phyloP scores from a whole-genome alignment of 2,329 filamentous ascomycete species.

The Ustulina deusta region DNA sequence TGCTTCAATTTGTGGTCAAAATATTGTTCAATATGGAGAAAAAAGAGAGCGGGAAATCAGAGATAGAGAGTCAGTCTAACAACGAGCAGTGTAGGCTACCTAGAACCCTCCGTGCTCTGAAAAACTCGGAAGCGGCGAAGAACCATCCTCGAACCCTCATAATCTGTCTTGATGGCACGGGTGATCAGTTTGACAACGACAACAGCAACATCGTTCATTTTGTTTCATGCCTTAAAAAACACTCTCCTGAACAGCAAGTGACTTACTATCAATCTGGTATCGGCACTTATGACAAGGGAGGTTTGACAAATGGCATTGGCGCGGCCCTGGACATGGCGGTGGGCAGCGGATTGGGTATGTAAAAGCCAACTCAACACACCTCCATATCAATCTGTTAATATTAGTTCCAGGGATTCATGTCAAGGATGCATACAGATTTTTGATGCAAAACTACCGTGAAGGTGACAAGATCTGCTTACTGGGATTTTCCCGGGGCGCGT shows the following conservation, averaged over 20 bases:
- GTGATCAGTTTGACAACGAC: conserved; percentile 39
- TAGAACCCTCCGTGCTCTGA: conserved; percentile 29
- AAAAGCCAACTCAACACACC: background rate
- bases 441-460: conserved; percentile 39
- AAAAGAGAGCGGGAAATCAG: background rate
- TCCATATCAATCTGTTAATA: conserved; percentile 4
- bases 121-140: conserved; percentile 10
- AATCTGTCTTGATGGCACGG: conserved; percentile 38
- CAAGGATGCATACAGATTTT: conserved; percentile 36
- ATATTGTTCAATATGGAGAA: conserved; percentile 6
- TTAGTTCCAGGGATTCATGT: conserved; percentile 33
- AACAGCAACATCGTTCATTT: conserved; percentile 40
- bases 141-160: conserved; percentile 34
- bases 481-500: conserved; percentile 38
- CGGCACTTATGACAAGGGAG: conserved; percentile 37
- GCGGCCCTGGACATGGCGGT: conserved; percentile 37
- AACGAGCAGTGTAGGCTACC: conserved; percentile 24
- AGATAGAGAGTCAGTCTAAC: background rate
- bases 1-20: background rate
- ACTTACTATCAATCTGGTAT: conserved; percentile 39
- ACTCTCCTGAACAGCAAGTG: conserved; percentile 34
- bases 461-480: conserved; percentile 39
- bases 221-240: conserved; percentile 37
- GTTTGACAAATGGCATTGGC: conserved; percentile 38
- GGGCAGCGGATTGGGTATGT: conserved; percentile 33